Conservation (phyloP, 345 rosid genomes). For the Populus alba region DNA sequence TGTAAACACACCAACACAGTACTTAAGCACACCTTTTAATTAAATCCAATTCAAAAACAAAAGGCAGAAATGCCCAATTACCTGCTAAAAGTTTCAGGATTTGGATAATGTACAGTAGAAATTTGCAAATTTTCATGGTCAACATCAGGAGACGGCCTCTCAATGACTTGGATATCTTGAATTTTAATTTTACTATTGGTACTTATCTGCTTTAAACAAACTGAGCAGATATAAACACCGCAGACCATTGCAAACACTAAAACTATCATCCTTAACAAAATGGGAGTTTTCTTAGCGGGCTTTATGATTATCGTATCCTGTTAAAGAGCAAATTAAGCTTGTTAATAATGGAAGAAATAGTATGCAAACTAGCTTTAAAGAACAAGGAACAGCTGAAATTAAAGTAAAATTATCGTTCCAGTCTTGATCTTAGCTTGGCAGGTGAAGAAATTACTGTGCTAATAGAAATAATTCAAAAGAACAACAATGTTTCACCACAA, state of each 20-base stretch:
- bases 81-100: conserved; percentile 80
- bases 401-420: conserved; percentile 7
- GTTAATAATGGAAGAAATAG: conserved; percentile 3
- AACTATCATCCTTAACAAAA: conserved; percentile 67
- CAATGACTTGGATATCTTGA: conserved; percentile 47
- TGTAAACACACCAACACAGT: conserved; percentile 18
- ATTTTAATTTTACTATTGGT: conserved; percentile 25
- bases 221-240: conserved; percentile 60
- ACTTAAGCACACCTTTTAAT: background rate
- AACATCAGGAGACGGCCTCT: conserved; percentile 26
- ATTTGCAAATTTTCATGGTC: conserved; percentile 16
- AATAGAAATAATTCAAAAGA: background rate
- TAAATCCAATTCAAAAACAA: background rate
- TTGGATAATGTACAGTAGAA: conserved; percentile 66
- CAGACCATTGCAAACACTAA: conserved; percentile 65
- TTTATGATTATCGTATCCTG: conserved; percentile 68
- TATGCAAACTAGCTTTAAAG: background rate
- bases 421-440: background rate
- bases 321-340: conserved; percentile 5
- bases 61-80: conserved; percentile 23
- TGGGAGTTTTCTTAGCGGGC: conserved; percentile 66
- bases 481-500: background rate
- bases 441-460: background rate
- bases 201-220: conserved; percentile 69
- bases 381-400: conserved; percentile 9